Evolutionary conservation across 768 basidiomycete genomes (phyloP), one percentile per base, ranked within the genome.

Genomic region (Kwoniella dejecticola): DNA sequence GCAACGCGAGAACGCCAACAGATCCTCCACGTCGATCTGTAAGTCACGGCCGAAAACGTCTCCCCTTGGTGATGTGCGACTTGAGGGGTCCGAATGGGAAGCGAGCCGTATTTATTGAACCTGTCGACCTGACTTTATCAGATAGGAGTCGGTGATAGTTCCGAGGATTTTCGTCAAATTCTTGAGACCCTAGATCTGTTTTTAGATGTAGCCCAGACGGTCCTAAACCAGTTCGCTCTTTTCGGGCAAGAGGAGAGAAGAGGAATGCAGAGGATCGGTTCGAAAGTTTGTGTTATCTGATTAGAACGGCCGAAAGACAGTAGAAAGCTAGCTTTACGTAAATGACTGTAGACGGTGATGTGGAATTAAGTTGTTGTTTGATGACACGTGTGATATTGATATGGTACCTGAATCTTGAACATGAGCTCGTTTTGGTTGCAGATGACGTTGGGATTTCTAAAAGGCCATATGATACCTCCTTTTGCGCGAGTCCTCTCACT

Each of bases 271-370:
- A 12, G 10, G 41, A 42, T 5, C 5, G 10, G 41, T 6, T 19
- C 41, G 19, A 42, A 13, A 48, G 46, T 26, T 48, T 48, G 46
- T 12, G 21, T 48, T 48, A 48, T 48, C 46, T 26, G 46, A 48
- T 48, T 48, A 26, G 10, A 48, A 29, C 46, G 46, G 46, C 46
- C 46, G 46, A 48, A 48, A 13, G 11, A 11, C 6, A n/a, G 6
- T 13, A 5, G 41, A 42, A 19, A 12, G 41, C 11, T 42, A 42
- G 8, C 41, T 8, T 42, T 42, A 42, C 41, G 41, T 42, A 42
- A 48, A 27, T 5, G 24, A 8, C 23, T 13, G 17, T 5, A 0
- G 11, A 19, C 13, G 13, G 19, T 48, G 46, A 48, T 29, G 46
- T 48, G 46, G 46, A 48, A 2, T 48, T 47, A 27, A 24, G 13